A percentile compares a stretch with the other conserved stretches of the same genome.
phyloP scores from a whole-genome alignment of 192 early-diverging fungal species.

The Coemansia sp. region DNA sequence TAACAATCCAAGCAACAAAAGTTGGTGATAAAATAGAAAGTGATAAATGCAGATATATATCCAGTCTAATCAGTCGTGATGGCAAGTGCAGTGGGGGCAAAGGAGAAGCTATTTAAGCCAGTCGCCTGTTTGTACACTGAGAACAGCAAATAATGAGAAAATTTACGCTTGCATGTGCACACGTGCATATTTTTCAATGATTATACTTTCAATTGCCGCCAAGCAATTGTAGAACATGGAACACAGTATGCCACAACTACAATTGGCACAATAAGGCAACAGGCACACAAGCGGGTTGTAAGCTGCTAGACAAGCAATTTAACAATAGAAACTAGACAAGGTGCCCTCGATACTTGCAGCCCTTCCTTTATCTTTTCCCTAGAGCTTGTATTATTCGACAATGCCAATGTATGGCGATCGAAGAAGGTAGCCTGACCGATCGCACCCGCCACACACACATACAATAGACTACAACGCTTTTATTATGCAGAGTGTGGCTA shows the following conservation, averaged over 20 bases:
- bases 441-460: conserved; percentile 5
- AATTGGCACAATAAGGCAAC: conserved; percentile 2
- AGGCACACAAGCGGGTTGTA: not conserved
- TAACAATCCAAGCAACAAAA: not conserved
- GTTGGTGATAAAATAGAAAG: conserved; percentile 5
- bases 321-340: conserved; percentile 3
- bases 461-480: not conserved
- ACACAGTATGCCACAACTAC: not conserved
- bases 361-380: not conserved
- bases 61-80: not conserved
- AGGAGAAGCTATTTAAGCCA: not conserved
- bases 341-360: not conserved
- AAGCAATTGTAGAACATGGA: conserved; percentile 5
- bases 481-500: not conserved
- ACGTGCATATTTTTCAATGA: conserved; percentile 6
- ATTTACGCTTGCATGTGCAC: not conserved
- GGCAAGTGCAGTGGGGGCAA: not conserved
- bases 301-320: not conserved
- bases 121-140: not conserved
- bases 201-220: not conserved
- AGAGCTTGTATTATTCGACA: conserved; percentile 1
- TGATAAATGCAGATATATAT: not conserved
- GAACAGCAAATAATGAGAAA: not conserved
- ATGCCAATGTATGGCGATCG: not conserved
- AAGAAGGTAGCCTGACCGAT: not conserved